Percentiles rank a stretch among this genome's conserved stretches.
These are phyloP conservation scores for Penicillium mononematosum DNA, from an alignment of 495 filamentous ascomycete species.

Conservation along the genomic window DNA sequence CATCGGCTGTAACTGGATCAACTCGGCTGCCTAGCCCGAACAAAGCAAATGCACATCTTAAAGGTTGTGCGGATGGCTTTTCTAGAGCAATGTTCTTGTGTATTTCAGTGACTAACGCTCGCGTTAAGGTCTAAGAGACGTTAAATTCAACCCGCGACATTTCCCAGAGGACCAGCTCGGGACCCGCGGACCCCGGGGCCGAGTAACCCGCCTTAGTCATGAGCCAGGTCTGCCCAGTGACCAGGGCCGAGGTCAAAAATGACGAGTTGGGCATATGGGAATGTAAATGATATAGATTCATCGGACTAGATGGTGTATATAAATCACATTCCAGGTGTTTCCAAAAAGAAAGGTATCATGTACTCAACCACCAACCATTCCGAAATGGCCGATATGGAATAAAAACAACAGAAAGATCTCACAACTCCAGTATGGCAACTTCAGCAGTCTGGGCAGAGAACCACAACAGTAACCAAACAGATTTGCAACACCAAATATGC, in stretches of 20 bases:
- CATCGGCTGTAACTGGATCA: constrained; percentile 16
- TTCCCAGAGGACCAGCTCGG: background rate
- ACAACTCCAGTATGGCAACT: constrained; percentile 6
- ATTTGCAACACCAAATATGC: constrained; percentile 27
- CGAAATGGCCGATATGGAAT: constrained; percentile 8
- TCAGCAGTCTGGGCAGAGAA: background rate
- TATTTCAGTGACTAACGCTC: background rate
- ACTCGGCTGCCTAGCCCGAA: constrained; percentile 24
- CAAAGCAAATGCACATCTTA: constrained; percentile 17
- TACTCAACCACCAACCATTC: constrained; percentile 8
- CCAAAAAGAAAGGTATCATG: constrained; percentile 11
- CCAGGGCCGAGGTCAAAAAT: background rate
- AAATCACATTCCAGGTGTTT: constrained; percentile 8
- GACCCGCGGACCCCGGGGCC: too few species aligned
- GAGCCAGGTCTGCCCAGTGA: too few species aligned
- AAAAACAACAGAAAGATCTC: background rate
- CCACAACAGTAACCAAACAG: constrained; percentile 9
- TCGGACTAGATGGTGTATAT: constrained; percentile 8
- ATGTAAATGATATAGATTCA: background rate
- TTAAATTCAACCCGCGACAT: background rate
- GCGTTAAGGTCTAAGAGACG: background rate
- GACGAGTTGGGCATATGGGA: background rate
- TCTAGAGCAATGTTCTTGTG: background rate
- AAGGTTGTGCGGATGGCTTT: background rate
- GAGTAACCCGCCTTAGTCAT: constrained; percentile 5